These are phyloP conservation scores for Caloboletus inedulis DNA, from an alignment of 1,284 basidiomycete genomes.

Conservation along the genomic window DNA sequence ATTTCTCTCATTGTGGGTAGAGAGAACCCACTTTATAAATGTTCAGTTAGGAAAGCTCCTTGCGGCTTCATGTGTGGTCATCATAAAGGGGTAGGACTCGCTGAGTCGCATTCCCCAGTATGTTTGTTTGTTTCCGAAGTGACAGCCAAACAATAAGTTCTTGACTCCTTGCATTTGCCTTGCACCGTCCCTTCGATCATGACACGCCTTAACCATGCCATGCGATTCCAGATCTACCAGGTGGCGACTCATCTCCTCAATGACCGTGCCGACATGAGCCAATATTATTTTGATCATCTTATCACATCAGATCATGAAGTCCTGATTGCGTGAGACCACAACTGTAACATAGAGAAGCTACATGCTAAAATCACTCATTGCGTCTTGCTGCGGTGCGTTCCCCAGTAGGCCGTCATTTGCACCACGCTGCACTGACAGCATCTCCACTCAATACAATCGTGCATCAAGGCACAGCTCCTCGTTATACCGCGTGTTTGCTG, in stretches of 20 bases:
- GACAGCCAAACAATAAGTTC: constrained; percentile 8
- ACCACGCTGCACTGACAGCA: constrained; percentile 7
- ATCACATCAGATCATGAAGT: constrained; percentile 28
- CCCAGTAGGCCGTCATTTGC: neutral
- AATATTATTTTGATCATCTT: constrained; percentile 15
- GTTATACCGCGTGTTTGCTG: constrained; percentile 16
- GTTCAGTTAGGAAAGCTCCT: constrained; percentile 20
- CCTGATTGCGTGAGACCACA: constrained; percentile 8
- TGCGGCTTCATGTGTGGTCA: constrained; percentile 9
- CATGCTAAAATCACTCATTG: constrained; percentile 8
- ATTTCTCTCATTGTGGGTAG: neutral
- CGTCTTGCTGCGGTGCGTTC: neutral
- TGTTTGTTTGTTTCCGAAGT: constrained; percentile 6
- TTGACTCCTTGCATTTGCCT: neutral
- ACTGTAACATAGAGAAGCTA: constrained; percentile 16
- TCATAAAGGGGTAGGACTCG: constrained; percentile 2
- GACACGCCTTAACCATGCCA: constrained; percentile 24
- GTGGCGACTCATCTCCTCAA: neutral
- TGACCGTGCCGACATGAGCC: neutral
- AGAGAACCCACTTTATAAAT: neutral
- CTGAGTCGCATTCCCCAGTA: neutral
- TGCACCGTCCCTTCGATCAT: constrained; percentile 8
- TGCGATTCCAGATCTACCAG: constrained; percentile 2
- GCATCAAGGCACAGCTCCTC: constrained; percentile 1
- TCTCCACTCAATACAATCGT: constrained; percentile 11